Evolutionary conservation across 1,284 basidiomycete genomes (phyloP).

Genomic region (Microbotryomycetes sp.): DNA sequence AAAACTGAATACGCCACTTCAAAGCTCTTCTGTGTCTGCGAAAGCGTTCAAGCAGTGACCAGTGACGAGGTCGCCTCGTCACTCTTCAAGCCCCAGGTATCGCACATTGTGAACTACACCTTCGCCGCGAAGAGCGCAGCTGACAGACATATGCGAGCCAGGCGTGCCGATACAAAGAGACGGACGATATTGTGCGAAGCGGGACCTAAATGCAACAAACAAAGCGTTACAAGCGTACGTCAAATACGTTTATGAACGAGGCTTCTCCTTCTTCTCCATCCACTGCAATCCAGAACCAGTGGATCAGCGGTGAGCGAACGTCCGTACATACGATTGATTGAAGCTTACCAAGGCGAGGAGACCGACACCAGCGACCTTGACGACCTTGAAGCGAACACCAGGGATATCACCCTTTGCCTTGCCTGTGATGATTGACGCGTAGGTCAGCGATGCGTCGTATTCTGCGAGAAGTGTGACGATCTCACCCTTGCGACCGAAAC

Average conservation of each 20-base stretch:
- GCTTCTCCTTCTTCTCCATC: constrained; percentile 20
- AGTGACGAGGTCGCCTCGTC: no score
- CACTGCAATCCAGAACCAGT: constrained; percentile 55
- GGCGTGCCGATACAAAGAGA: no score
- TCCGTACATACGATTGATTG: background rate
- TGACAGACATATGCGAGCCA: no score
- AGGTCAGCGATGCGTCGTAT: constrained; percentile 99
- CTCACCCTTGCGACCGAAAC: constrained; percentile 85
- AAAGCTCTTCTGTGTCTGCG: no score
- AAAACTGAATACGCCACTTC: no score
- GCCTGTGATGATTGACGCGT: constrained; percentile 98
- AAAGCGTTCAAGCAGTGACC: no score
- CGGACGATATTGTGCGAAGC: no score
- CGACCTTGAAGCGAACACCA: constrained; percentile 95
- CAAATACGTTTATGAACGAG: constrained; percentile 6
- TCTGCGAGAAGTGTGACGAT: constrained; percentile 87
- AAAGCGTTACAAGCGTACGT: background rate
- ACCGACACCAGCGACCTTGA: constrained; percentile 99
- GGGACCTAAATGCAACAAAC: background rate
- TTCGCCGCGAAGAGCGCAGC: no score
- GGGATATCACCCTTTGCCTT: constrained; percentile 94
- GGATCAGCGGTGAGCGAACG: background rate
- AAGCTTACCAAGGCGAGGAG: constrained; percentile 48
- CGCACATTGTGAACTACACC: no score
- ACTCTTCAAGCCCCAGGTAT: no score